Evolutionary conservation across 805 yeast species (phyloP), one percentile per base, ranked within the genome.

Genomic region (Candida hungchunana): DNA sequence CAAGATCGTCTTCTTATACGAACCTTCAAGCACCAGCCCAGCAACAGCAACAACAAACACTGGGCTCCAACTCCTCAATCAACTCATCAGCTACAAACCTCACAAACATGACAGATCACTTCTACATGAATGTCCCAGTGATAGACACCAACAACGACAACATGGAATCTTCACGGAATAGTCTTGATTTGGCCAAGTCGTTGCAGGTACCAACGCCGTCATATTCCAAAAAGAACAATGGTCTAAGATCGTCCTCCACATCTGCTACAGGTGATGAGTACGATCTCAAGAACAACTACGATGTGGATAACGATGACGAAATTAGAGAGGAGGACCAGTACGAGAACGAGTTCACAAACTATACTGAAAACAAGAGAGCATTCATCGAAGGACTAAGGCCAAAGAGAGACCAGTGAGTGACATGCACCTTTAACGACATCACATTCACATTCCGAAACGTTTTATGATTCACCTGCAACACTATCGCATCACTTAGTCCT

Each of bases 291-390:
- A 59, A 59, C 36, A 61, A 58, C 41, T 59, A 60, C 39, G 53
- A 61, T 25, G 40, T 51, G 10, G 43, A 40, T 6, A 56, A 58
- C 27, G 44, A 54, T 1, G 38, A 50, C 29, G 64, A 62, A 32
- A 63, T 64, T 12, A 56, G 57, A n/a, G 69, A 65, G 37, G 71
- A 65, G 37, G 71, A 65, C 43, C 69, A 64, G 39, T 66, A 66
- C 38, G 69, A 64, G 44, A 66, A 67, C 39, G 71, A 67, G 32
- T 67, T 66, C 34, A 66, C 75, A 1, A 69, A 68, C 43, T 69
- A 71, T 43, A 51, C 62, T 6, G 60, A 59, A 34, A 71, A 62
- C 43, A 69, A 65, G 44, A 58, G 63, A 44, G 63, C 63, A 18
- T 71, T 58, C 48, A 57, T 63, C 31, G 56, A 66, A 36, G 57